These are phyloP conservation scores for Xylaria intraflava DNA, from an alignment of 495 filamentous ascomycete species.

Conservation along the genomic window DNA sequence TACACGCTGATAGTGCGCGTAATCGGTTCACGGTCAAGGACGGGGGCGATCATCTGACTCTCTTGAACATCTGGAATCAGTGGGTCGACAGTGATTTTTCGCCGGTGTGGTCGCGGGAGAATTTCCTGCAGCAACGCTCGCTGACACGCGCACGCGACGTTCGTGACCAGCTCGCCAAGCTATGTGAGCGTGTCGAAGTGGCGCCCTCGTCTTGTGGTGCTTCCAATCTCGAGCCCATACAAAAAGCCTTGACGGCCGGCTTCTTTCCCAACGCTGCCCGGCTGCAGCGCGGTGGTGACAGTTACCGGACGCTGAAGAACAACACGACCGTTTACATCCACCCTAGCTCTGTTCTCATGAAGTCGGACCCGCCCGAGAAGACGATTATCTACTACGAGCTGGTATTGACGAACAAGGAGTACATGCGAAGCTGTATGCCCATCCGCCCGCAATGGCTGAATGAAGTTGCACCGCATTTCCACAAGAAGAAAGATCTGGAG, in stretches of 20 bases:
- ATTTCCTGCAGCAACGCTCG: constrained; percentile 85
- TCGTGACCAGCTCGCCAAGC: constrained; percentile 86
- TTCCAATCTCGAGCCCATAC: constrained; percentile 65
- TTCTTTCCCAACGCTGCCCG: constrained; percentile 95
- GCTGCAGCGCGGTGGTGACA: constrained; percentile 76
- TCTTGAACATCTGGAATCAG: constrained; percentile 95
- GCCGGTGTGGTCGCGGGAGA: constrained; percentile 84
- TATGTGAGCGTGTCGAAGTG: constrained; percentile 88
- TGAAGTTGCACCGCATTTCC: constrained; percentile 91
- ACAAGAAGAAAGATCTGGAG: constrained; percentile 90
- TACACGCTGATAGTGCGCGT: constrained; percentile 90
- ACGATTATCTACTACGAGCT: constrained; percentile 90
- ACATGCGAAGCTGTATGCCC: constrained; percentile 82
- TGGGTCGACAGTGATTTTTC: constrained; percentile 93
- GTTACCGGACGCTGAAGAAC: constrained; percentile 92
- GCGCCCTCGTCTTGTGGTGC: constrained; percentile 60
- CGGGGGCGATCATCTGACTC: constrained; percentile 83
- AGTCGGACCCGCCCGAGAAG: constrained; percentile 67
- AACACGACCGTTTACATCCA: constrained; percentile 85
- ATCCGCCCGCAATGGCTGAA: constrained; percentile 78
- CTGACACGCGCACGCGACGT: constrained; percentile 86
- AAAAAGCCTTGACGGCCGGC: constrained; percentile 81
- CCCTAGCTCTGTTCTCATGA: constrained; percentile 74
- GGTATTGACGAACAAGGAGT: constrained; percentile 90
- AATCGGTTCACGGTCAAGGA: constrained; percentile 86